Conservation (phyloP, 139 green algal genomes). For the Picochlorum sp. region DNA sequence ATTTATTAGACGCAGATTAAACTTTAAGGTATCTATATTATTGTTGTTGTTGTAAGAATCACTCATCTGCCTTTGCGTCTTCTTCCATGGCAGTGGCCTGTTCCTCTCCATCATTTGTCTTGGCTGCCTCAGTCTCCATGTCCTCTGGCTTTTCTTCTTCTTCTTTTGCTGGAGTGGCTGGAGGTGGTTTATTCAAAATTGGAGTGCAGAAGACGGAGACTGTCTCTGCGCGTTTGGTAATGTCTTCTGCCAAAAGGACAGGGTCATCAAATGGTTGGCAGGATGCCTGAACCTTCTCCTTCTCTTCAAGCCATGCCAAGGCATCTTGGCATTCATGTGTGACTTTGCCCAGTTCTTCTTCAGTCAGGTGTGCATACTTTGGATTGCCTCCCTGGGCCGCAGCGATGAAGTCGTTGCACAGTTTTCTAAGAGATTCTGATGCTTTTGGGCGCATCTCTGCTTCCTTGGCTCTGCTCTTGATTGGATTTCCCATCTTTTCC, state of each 20-base stretch:
- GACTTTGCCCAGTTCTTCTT: conserved; percentile 68
- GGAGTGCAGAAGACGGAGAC: conserved; percentile 67
- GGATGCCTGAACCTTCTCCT: conserved; percentile 47
- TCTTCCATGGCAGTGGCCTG: not conserved
- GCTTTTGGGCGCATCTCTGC: conserved; percentile 21
- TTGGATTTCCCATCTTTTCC: conserved; percentile 52
- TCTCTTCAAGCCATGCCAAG: conserved; percentile 78
- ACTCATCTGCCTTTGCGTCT: conserved; percentile 29
- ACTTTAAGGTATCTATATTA: not conserved
- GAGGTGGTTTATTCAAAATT: conserved; percentile 79
- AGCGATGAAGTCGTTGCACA: conserved; percentile 41
- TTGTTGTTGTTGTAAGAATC: not conserved
- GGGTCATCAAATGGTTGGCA: conserved; percentile 53
- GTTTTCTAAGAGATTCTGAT: conserved; percentile 13
- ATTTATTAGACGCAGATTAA: not conserved
- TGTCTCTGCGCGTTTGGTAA: conserved; percentile 81
- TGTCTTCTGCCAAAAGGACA: conserved; percentile 69
- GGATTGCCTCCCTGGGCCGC: conserved; percentile 38
- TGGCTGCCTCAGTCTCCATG: not conserved
- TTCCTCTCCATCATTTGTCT: not conserved
- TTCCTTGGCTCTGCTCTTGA: conserved; percentile 48
- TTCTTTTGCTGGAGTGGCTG: conserved; percentile 29
- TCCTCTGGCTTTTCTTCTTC: conserved; percentile 1
- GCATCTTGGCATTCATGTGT: conserved; percentile 64
- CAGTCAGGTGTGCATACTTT: conserved; percentile 71